These are phyloP conservation scores for Candida tropicalis DNA, from an alignment of 1,139 yeast genomes.

Conservation along the genomic window DNA sequence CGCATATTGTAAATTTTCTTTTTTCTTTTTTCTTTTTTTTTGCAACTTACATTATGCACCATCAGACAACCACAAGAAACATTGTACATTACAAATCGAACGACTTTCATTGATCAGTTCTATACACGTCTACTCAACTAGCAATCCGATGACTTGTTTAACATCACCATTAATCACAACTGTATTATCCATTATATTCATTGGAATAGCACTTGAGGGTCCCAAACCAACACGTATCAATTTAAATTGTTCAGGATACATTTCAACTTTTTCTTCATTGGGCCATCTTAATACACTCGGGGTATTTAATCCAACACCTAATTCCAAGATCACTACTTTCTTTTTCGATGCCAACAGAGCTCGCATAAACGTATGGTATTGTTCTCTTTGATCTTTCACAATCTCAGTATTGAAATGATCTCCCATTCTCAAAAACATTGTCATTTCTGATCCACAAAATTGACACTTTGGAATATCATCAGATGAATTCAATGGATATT, in stretches of 20 bases:
- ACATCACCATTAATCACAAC: constrained; percentile 11
- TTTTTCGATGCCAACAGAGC: background rate
- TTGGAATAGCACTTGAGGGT: constrained; percentile 9
- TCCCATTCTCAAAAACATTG: constrained; percentile 12
- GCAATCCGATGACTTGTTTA: constrained; percentile 4
- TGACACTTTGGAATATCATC: constrained; percentile 13
- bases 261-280: constrained; percentile 9
- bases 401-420: constrained; percentile 8
- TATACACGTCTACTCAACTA: background rate
- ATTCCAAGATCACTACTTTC: constrained; percentile 10
- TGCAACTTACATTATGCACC: constrained; percentile 1
- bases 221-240: constrained; percentile 12
- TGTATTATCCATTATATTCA: constrained; percentile 3
- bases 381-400: constrained; percentile 2
- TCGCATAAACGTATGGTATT: constrained; percentile 3
- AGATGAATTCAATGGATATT: constrained; percentile 7
- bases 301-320: constrained; percentile 14
- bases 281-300: constrained; percentile 13
- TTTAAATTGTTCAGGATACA: constrained; percentile 8
- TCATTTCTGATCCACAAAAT: constrained; percentile 12
- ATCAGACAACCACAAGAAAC: background rate
- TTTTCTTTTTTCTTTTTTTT: constrained; percentile 1
- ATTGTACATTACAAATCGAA: background rate
- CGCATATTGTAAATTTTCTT: background rate
- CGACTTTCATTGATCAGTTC: background rate